These are phyloP conservation scores for Ogataea dorogensis DNA, from an alignment of 805 yeast species.

Conservation along the genomic window DNA sequence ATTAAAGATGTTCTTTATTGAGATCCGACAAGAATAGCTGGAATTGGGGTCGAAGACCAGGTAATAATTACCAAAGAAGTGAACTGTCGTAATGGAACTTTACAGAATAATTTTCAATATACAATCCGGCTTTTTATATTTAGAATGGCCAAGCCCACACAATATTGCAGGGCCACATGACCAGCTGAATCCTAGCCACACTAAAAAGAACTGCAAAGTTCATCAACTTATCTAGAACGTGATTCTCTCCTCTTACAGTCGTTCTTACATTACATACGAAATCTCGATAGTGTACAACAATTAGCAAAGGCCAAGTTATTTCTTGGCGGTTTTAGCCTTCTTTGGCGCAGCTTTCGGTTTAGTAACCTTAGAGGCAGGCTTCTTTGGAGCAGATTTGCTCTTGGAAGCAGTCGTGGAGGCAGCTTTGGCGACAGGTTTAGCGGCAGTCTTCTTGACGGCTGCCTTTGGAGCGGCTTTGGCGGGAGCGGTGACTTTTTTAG, in stretches of 20 bases:
- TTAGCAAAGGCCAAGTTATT: slow-evolving; percentile 1
- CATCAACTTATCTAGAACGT: too few relatives aligned
- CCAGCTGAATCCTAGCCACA: too few relatives aligned
- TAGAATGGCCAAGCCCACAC: too few relatives aligned
- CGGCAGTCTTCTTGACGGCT: slow-evolving; percentile 21
- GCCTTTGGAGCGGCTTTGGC: slow-evolving; percentile 16
- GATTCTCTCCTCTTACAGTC: too few relatives aligned
- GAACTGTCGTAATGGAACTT: slow-evolving; percentile 1
- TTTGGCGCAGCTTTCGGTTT: slow-evolving; percentile 16
- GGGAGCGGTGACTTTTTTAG: too few relatives aligned
- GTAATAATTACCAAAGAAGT: too few relatives aligned
- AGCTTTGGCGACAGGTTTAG: too few relatives aligned
- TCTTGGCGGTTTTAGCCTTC: slow-evolving; percentile 27
- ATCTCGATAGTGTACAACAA: slow-evolving; percentile 11
- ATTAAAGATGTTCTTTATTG: neutral
- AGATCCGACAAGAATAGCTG: neutral
- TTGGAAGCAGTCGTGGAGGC: slow-evolving; percentile 29
- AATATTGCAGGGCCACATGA: too few relatives aligned
- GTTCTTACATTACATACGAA: slow-evolving; percentile 2
- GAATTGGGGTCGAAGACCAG: too few relatives aligned
- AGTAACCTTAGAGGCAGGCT: slow-evolving; percentile 17
- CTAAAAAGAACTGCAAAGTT: too few relatives aligned
- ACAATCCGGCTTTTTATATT: too few relatives aligned
- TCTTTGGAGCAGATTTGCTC: slow-evolving; percentile 26
- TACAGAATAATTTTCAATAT: slow-evolving; percentile 1